phyloP scores from a whole-genome alignment of 2,329 filamentous ascomycete genomes.

The Malbranchea cinnamomea region DNA sequence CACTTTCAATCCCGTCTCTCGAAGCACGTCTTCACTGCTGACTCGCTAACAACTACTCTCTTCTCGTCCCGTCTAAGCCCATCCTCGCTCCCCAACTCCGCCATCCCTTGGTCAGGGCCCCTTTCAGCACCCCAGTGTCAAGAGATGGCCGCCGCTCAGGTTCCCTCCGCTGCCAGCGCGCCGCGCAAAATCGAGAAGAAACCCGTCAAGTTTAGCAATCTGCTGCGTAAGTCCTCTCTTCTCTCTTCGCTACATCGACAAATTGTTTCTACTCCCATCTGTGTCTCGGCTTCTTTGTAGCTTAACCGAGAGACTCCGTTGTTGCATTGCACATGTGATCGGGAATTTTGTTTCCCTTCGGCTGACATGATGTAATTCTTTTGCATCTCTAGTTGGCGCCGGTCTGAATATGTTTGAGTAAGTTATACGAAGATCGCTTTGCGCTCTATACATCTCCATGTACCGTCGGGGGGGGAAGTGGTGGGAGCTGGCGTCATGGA shows the following conservation, averaged over 20 bases:
- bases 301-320: not conserved
- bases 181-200: conserved; percentile 78
- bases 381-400: conserved; percentile 48
- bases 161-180: conserved; percentile 11
- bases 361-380: conserved; percentile 17
- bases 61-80: conserved; percentile 3
- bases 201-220: conserved; percentile 98
- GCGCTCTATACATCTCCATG: no score
- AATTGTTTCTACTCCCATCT: not conserved
- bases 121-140: conserved; percentile 49
- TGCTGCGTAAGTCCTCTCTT: conserved; percentile 48
- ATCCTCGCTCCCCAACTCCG: conserved; percentile 25
- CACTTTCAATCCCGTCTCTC: no score
- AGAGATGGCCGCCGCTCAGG: conserved; percentile 18
- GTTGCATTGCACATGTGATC: no score
- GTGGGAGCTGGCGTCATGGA: not conserved
- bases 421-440: conserved; percentile 14
- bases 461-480: conserved; percentile 1
- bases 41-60: no score
- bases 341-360: no score
- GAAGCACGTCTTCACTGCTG: no score
- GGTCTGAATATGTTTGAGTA: conserved; percentile 92
- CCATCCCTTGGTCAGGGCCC: conserved; percentile 97
- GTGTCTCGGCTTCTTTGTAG: not conserved
- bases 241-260: no score